These are phyloP conservation scores for Phytopythium vexans DNA, from an alignment of 352 stramenopile species.

Conservation along the genomic window DNA sequence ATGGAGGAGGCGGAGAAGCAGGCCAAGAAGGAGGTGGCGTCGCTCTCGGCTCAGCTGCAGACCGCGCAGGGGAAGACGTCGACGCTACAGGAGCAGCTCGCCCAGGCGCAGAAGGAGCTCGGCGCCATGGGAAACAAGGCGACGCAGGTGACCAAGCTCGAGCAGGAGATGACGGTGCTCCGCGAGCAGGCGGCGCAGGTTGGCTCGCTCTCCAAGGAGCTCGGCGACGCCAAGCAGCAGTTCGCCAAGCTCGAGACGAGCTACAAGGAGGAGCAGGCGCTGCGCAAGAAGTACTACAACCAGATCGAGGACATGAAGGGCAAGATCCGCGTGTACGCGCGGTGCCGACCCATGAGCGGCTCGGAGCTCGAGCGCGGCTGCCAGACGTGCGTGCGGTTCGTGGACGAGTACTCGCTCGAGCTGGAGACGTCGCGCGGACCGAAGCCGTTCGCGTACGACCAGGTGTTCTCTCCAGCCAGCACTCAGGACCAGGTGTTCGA, in stretches of 20 bases:
- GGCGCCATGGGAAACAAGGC: constrained; percentile 40
- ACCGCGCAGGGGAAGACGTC: constrained; percentile 38
- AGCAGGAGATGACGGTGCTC: constrained; percentile 52
- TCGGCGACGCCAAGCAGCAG: constrained; percentile 28
- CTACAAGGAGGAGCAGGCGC: constrained; percentile 85
- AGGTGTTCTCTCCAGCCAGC: constrained; percentile 79
- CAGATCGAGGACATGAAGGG: constrained; percentile 96
- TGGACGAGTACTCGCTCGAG: constrained; percentile 86
- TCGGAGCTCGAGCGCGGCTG: constrained; percentile 86
- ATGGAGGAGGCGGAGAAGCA: constrained; percentile 66
- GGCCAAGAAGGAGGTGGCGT: constrained; percentile 41
- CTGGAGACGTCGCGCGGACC: constrained; percentile 71
- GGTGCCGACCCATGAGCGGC: constrained; percentile 88
- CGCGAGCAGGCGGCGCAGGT: constrained; percentile 53
- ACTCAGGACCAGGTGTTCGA: constrained; percentile 89
- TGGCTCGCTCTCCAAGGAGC: constrained; percentile 38
- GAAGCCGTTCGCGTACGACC: constrained; percentile 90
- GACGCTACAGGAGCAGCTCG: constrained; percentile 43
- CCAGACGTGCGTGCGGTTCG: constrained; percentile 53
- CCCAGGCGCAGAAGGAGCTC: constrained; percentile 48
- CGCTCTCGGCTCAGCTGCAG: constrained; percentile 47
- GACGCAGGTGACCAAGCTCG: constrained; percentile 49
- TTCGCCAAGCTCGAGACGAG: constrained; percentile 59
- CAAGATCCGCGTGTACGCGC: constrained; percentile 92
- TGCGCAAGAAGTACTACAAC: constrained; percentile 96